phyloP scores from a whole-genome alignment of 202 grass and related monocot species.

The Hordeum pubiflorum region DNA sequence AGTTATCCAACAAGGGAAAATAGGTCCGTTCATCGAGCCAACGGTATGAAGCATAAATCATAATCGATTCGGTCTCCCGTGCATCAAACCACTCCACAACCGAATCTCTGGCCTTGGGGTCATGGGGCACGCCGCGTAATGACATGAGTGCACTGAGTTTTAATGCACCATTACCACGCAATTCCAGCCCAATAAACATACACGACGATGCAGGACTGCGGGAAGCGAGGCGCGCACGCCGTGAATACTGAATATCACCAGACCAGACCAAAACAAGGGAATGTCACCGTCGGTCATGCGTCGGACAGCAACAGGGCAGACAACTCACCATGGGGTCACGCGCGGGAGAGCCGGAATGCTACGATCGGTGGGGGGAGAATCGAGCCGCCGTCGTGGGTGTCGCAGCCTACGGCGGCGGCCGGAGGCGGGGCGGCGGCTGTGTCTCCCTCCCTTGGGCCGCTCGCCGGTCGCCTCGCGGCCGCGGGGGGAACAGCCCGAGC shows the following conservation, averaged over 20 bases:
- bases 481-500: neutral
- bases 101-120: neutral
- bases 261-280: neutral
- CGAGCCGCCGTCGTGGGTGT: neutral
- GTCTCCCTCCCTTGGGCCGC: slow-evolving; percentile 14
- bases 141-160: neutral
- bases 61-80: neutral
- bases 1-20: neutral
- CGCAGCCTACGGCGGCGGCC: neutral
- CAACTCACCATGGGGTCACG: slow-evolving; percentile 29
- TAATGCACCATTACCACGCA: neutral
- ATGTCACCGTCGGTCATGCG: neutral
- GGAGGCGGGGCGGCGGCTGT: neutral
- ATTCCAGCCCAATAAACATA: neutral
- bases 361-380: neutral
- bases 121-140: neutral
- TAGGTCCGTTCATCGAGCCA: neutral
- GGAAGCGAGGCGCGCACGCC: neutral
- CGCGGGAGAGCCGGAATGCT: neutral
- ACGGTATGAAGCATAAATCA: neutral
- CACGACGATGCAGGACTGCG: neutral
- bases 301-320: neutral
- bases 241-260: neutral
- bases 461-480: slow-evolving; percentile 27
- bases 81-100: neutral